phyloP scores from a whole-genome alignment of 2,329 filamentous ascomycete genomes.

The Colletotrichum gloeosporioides region DNA sequence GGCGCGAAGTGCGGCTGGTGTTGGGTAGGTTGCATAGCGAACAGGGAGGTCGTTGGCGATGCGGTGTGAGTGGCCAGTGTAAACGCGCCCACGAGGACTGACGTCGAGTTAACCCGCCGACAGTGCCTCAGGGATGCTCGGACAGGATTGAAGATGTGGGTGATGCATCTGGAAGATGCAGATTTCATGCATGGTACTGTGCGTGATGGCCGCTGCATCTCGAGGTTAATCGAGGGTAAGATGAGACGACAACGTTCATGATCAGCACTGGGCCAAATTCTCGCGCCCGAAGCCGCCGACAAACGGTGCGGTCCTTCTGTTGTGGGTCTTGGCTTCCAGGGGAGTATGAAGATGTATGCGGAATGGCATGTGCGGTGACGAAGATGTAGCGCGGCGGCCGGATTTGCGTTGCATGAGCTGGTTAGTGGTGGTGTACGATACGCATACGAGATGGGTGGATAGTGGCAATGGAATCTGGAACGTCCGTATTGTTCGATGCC shows the following conservation, averaged over 20 bases:
- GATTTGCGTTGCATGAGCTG: background rate
- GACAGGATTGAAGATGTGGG: background rate
- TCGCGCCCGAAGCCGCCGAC: background rate
- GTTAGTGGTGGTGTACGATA: background rate
- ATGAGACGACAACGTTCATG: background rate
- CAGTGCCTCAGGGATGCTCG: background rate
- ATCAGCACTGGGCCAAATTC: slow-evolving; percentile 13
- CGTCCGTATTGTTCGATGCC: background rate
- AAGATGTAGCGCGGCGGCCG: background rate
- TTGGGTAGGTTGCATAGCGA: background rate
- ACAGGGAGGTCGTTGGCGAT: background rate
- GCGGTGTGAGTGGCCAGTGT: slow-evolving; percentile 2
- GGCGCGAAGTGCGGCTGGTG: background rate
- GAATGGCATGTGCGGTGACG: background rate
- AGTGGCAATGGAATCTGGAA: background rate
- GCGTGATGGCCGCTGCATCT: slow-evolving; percentile 7
- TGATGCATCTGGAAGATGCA: slow-evolving; percentile 11
- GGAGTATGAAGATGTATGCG: background rate
- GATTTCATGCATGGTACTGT: slow-evolving; percentile 11
- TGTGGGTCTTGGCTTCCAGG: background rate
- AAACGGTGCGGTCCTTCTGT: background rate
- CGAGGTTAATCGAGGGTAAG: background rate
- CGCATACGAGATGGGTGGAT: slow-evolving; percentile 11
- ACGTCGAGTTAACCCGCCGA: background rate
- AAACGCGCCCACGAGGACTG: slow-evolving; percentile 8